These are phyloP conservation scores for Acanthochlamys bracteata DNA, from an alignment of 106 monocot genomes.

Conservation along the genomic window DNA sequence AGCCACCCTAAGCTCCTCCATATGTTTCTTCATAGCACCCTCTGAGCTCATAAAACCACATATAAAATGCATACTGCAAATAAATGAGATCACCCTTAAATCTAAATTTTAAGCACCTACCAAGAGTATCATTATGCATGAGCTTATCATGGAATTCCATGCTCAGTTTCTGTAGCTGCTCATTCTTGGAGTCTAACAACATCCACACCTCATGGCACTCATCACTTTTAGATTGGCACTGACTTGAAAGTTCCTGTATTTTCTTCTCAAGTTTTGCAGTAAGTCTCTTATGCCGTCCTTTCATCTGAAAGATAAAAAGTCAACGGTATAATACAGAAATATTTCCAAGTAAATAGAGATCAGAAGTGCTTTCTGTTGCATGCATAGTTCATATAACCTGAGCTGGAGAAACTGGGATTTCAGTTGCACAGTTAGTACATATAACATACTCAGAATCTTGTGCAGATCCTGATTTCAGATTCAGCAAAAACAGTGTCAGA, in stretches of 20 bases:
- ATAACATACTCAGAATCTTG: conserved; percentile 21
- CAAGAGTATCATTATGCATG: conserved; percentile 41
- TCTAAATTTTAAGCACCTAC: conserved; percentile 12
- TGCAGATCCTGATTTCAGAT: conserved; percentile 12
- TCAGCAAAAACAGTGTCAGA: conserved; percentile 6
- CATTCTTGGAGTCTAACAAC: conserved; percentile 46
- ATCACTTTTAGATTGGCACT: conserved; percentile 56
- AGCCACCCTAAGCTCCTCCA: conserved; percentile 31
- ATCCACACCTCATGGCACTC: conserved; percentile 84
- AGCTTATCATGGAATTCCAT: conserved; percentile 55
- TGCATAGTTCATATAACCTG: conserved; percentile 33
- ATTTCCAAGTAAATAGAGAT: no score
- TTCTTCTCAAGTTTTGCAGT: conserved; percentile 59
- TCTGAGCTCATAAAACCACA: conserved; percentile 23
- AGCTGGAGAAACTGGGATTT: conserved; percentile 32
- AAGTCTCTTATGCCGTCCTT: conserved; percentile 24
- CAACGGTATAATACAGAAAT: no score
- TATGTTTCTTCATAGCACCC: conserved; percentile 33
- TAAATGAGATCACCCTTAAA: neutral
- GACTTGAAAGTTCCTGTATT: conserved; percentile 47
- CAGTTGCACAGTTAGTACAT: conserved; percentile 52
- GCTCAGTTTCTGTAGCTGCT: conserved; percentile 46
- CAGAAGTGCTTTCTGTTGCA: no score
- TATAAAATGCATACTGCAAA: neutral
- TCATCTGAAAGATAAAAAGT: conserved; percentile 41